phyloP scores from a whole-genome alignment of 805 yeast species.

The Metschnikowia koreensis region DNA sequence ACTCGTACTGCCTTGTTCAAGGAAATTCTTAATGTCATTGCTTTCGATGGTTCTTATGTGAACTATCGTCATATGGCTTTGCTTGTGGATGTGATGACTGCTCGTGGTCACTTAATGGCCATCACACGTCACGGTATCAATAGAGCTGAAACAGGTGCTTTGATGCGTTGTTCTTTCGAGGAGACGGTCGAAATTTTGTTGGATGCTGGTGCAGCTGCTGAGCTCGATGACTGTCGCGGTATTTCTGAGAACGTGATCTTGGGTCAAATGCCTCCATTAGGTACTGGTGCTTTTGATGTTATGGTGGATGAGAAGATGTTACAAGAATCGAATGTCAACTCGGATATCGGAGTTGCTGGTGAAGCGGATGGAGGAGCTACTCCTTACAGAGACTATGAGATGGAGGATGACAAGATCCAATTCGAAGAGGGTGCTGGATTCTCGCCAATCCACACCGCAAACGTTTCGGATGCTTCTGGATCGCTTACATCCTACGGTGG shows the following conservation, averaged over 20 bases:
- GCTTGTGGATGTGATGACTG: constrained; percentile 97
- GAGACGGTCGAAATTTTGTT: constrained; percentile 97
- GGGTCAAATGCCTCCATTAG: constrained; percentile 98
- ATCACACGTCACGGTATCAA: constrained; percentile 99
- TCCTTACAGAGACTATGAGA: constrained; percentile 73
- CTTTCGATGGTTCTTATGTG: constrained; percentile 99
- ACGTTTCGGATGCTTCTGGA: constrained; percentile 70
- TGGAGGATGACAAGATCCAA: constrained; percentile 58
- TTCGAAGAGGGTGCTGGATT: constrained; percentile 77
- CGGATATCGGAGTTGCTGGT: constrained; percentile 35
- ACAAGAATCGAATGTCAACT: constrained; percentile 53
- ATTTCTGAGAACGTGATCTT: constrained; percentile 96
- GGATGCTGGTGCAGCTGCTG: constrained; percentile 98
- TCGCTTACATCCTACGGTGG: constrained; percentile 91
- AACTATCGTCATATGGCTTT: constrained; percentile 98
- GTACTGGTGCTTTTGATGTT: constrained; percentile 97
- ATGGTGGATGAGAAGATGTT: constrained; percentile 89
- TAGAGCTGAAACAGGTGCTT: constrained; percentile 97
- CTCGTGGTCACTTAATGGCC: constrained; percentile 97
- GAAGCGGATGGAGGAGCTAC: constrained; percentile 76
- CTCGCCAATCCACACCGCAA: constrained; percentile 92
- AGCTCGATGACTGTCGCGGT: constrained; percentile 96
- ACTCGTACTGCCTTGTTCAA: constrained; percentile 91
- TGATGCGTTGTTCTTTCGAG: constrained; percentile 99
- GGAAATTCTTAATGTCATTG: constrained; percentile 95